Evolutionary conservation across 441 rosid genomes (phyloP).

Genomic region (Jatropha multifida): DNA sequence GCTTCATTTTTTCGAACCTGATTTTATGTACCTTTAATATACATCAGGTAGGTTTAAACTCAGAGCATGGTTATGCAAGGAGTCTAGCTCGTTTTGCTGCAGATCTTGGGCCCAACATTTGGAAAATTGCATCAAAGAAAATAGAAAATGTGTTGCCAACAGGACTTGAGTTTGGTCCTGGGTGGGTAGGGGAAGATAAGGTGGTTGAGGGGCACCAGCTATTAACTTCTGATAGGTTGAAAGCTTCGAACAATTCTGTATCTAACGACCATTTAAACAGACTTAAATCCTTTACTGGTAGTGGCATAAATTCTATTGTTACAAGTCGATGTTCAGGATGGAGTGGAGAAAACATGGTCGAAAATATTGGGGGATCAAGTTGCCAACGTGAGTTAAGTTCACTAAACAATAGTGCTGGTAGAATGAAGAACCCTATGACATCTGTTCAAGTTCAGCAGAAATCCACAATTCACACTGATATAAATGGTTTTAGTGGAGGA

Average conservation of each 20-base stretch:
- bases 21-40: conserved; percentile 15
- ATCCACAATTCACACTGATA: conserved; percentile 30
- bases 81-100: conserved; percentile 83
- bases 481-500: conserved; percentile 39
- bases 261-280: conserved; percentile 36
- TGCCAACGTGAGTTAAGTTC: conserved; percentile 32
- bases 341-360: conserved; percentile 34
- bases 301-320: conserved; percentile 32
- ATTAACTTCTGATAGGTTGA: conserved; percentile 29
- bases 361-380: conserved; percentile 30
- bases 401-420: conserved; percentile 18
- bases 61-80: conserved; percentile 69
- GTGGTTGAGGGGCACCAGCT: conserved; percentile 30
- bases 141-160: conserved; percentile 51
- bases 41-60: conserved; percentile 65
- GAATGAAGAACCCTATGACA: conserved; percentile 23
- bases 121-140: conserved; percentile 59
- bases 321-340: conserved; percentile 31
- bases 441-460: conserved; percentile 37
- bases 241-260: conserved; percentile 22
- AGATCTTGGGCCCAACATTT: conserved; percentile 59
- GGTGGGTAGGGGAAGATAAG: conserved; percentile 68
- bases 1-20: conserved; percentile 6
- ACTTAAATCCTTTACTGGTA: conserved; percentile 35
- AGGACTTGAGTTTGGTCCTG: conserved; percentile 64